Conservation (phyloP, 345 rosid genomes). For the Murraya paniculata region DNA sequence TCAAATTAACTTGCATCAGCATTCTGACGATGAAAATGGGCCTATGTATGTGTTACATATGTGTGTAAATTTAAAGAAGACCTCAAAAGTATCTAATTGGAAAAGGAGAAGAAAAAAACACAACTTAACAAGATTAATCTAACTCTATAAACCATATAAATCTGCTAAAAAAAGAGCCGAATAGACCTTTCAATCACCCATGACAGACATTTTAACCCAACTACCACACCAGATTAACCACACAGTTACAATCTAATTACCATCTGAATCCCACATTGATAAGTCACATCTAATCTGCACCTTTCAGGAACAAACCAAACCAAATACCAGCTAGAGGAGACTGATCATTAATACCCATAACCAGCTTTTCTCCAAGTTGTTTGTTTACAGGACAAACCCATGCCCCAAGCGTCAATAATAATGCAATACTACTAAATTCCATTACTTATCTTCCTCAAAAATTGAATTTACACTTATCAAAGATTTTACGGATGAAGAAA, state of each 20-base stretch:
- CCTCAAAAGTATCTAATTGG: neutral
- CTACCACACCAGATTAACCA: neutral
- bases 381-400: neutral
- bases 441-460: neutral
- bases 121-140: neutral
- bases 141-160: neutral
- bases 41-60: neutral
- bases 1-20: neutral
- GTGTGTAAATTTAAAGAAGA: neutral
- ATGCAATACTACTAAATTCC: neutral
- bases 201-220: neutral
- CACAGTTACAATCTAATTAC: neutral
- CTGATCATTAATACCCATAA: neutral
- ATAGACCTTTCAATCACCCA: too few relatives aligned
- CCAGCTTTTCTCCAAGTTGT: neutral
- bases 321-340: neutral
- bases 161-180: neutral
- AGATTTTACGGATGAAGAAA: neutral
- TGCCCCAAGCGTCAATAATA: constrained; percentile 1
- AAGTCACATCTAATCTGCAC: neutral
- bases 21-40: neutral
- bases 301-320: neutral
- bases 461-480: neutral
- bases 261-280: neutral
- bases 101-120: neutral